Evolutionary conservation across 2,329 filamentous ascomycete species (phyloP), one percentile per base, ranked within the genome.

Genomic region (Beauveria sp.): DNA sequence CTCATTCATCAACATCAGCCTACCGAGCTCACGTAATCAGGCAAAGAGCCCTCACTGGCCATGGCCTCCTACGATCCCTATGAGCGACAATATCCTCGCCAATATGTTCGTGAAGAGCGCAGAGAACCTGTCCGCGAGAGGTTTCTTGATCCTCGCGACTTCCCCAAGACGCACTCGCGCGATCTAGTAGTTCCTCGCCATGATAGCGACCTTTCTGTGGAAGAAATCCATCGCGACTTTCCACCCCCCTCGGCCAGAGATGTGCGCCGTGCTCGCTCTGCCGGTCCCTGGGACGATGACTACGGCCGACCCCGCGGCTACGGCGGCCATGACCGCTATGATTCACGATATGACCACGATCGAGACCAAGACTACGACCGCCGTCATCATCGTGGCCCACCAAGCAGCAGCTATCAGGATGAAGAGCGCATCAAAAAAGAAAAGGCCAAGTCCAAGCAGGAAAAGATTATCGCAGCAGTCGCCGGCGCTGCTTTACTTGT

Each of bases 191-290:
- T 87, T 14, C 82, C 83, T 42, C 79, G 83, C 28, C 88, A 93
- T 71, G 88, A 91, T 69, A 92, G 88, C 73, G 87, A 88, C 51
- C 77, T 88, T 28, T 87, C 87, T 2, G 76, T 96, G 70, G 93
- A 96, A 76, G 90, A 96, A 75, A 86, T 96, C 64, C 85, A 86
- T 66, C 87, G 91, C 67, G 90, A 96, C 67, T 96, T 96, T 69
- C 90, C 90, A 38, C 90, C 91, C 7, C 88, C 87, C n/a, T 66
- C 66, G 10, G 70, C 79, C 64, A 73, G 74, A 61, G 83, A 83
- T 64, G 69, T 81, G 43, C 82, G 84, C 66, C 83, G 88, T 62
- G 79, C 87, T 67, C 83, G 86, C 68, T 90, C 88, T 7, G 83
- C 82, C 61, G 87, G 87, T 61, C 79, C 82, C 51, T 83, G 87